These are phyloP conservation scores for Nannochloris sp. DNA, from an alignment of 139 green algal species.

Conservation along the genomic window DNA sequence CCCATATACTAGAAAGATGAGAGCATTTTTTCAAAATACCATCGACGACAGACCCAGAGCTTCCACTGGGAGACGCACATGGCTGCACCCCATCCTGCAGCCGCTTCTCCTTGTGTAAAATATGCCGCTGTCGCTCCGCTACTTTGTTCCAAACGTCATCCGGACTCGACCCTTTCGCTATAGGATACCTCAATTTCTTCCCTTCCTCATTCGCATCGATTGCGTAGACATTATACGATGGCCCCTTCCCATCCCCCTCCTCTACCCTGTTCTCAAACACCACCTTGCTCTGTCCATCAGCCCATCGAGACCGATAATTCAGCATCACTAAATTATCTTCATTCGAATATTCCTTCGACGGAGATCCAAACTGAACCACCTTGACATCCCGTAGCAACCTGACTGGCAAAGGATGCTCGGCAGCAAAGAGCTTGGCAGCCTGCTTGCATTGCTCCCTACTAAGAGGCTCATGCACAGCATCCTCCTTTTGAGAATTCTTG, in stretches of 20 bases:
- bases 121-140: not conserved
- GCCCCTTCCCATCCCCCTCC: not conserved
- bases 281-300: constrained; percentile 13
- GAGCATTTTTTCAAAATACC: not conserved
- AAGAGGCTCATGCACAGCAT: constrained; percentile 1
- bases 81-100: not conserved
- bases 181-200: not conserved
- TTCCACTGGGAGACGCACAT: not conserved
- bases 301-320: constrained; percentile 11
- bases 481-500: constrained; percentile 9
- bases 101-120: not conserved
- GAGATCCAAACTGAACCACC: constrained; percentile 6
- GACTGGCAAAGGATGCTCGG: constrained; percentile 1
- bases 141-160: not conserved
- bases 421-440: not conserved
- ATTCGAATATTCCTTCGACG: not conserved
- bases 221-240: constrained; percentile 2
- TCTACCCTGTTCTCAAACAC: constrained; percentile 3
- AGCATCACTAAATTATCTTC: not conserved
- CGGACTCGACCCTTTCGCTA: not conserved
- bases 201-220: not conserved
- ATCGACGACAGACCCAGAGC: not conserved
- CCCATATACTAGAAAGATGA: constrained; percentile 30
- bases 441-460: not conserved
- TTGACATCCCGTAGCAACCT: constrained; percentile 12